These are phyloP conservation scores for Magnolia sinica DNA, from an alignment of 164 flowering plant species.

Conservation along the genomic window DNA sequence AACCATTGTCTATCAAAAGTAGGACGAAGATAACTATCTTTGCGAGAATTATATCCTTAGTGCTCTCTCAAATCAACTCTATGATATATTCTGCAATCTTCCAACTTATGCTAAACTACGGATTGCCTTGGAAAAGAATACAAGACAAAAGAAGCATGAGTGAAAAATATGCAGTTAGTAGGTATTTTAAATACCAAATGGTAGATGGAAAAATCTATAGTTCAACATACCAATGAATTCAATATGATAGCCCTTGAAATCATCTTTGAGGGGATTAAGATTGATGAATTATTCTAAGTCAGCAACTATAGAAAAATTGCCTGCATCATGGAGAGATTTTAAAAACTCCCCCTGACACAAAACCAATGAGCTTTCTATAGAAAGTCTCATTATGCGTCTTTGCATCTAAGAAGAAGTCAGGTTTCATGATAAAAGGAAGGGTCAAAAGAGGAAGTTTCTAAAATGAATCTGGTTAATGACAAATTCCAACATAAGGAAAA, in stretches of 20 bases:
- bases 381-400: slow-evolving; percentile 6
- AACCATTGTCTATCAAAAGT: not conserved
- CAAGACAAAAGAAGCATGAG: slow-evolving; percentile 15
- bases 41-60: slow-evolving; percentile 10
- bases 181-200: slow-evolving; percentile 7
- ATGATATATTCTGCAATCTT: slow-evolving; percentile 6
- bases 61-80: slow-evolving; percentile 2
- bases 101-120: not conserved
- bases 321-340: slow-evolving; percentile 13
- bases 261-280: not conserved
- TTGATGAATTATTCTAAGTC: slow-evolving; percentile 1
- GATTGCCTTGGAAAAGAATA: not conserved
- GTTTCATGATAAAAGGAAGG: not conserved
- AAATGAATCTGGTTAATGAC: too few species aligned
- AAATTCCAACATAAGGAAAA: too few species aligned
- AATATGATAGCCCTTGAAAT: not conserved
- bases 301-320: not conserved
- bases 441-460: too few species aligned
- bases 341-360: slow-evolving; percentile 8
- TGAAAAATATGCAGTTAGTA: slow-evolving; percentile 13
- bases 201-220: slow-evolving; percentile 9
- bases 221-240: slow-evolving; percentile 9
- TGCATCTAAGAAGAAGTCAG: slow-evolving; percentile 12
- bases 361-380: slow-evolving; percentile 6
- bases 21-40: not conserved